Conservation (phyloP, 805 yeast species). For the Millerago galiae region DNA sequence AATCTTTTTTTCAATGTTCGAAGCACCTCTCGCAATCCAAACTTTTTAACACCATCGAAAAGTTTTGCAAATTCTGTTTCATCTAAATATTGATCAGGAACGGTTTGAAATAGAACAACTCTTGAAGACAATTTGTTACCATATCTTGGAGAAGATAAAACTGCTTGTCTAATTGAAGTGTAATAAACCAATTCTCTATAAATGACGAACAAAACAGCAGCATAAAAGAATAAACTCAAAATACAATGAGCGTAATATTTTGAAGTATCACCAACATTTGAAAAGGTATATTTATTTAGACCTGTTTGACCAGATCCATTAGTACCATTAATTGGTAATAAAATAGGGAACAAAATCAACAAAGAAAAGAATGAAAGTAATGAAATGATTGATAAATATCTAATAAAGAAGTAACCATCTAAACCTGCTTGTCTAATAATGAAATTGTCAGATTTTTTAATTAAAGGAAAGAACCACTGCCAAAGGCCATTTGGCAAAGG, state of each 20-base stretch:
- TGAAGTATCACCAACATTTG: conserved; percentile 54
- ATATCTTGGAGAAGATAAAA: conserved; percentile 73
- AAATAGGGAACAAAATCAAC: conserved; percentile 50
- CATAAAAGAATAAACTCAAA: conserved; percentile 73
- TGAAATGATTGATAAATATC: conserved; percentile 62
- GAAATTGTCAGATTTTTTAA: conserved; percentile 64
- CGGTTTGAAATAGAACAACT: conserved; percentile 78
- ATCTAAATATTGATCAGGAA: conserved; percentile 66
- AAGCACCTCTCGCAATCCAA: conserved; percentile 66
- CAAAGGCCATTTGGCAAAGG: conserved; percentile 66
- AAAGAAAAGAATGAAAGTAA: conserved; percentile 49
- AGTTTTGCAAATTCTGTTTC: conserved; percentile 68
- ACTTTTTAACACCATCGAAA: conserved; percentile 79
- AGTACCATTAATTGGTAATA: conserved; percentile 81
- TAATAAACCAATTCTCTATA: conserved; percentile 81
- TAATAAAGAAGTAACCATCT: conserved; percentile 88
- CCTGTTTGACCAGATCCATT: conserved; percentile 59
- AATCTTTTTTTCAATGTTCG: conserved; percentile 49
- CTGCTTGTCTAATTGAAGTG: conserved; percentile 70
- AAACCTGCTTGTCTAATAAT: conserved; percentile 82
- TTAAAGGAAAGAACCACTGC: conserved; percentile 62
- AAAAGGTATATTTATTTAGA: conserved; percentile 67
- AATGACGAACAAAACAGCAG: conserved; percentile 59
- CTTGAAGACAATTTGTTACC: conserved; percentile 70
- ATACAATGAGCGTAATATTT: conserved; percentile 86